Percentiles rank a stretch among this genome's conserved stretches.
Conservation (phyloP, 306 rosid genomes). For the Sphenostylis stenocarpa region DNA sequence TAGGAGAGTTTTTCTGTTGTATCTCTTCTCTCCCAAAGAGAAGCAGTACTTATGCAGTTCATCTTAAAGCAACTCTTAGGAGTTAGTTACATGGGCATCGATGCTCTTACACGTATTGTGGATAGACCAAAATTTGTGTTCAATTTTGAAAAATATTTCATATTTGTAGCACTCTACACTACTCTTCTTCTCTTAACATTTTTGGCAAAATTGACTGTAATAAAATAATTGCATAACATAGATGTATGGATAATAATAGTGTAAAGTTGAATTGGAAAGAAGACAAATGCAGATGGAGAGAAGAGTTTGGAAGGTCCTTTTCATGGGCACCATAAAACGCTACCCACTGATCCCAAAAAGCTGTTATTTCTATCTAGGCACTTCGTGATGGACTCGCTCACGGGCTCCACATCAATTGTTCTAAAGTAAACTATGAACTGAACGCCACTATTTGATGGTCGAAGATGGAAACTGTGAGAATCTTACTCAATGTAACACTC, state of each 20-base stretch:
- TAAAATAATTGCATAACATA: neutral
- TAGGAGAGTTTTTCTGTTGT: neutral
- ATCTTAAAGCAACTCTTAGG: neutral
- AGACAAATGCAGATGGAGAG: neutral
- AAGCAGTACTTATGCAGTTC: neutral
- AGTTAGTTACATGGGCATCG: neutral
- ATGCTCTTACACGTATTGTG: neutral
- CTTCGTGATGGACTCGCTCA: conserved; percentile 15
- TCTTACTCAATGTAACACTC: conserved; percentile 22
- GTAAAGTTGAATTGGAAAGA: conserved; percentile 8
- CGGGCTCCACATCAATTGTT: conserved; percentile 35
- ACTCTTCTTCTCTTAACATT: too few relatives aligned
- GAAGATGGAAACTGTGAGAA: conserved; percentile 34
- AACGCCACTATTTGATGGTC: conserved; percentile 9
- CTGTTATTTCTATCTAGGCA: conserved; percentile 4
- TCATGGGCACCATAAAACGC: conserved; percentile 25
- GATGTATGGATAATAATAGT: neutral
- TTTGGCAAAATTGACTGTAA: neutral
- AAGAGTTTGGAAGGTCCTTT: conserved; percentile 27
- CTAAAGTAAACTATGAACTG: neutral
- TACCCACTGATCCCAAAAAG: conserved; percentile 26
- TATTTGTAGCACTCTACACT: neutral
- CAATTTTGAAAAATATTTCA: neutral
- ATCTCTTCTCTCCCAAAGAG: neutral
- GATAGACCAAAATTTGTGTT: conserved; percentile 1